Conservation (phyloP, 2,329 filamentous ascomycete species). For the Keithomyces neogunnii region DNA sequence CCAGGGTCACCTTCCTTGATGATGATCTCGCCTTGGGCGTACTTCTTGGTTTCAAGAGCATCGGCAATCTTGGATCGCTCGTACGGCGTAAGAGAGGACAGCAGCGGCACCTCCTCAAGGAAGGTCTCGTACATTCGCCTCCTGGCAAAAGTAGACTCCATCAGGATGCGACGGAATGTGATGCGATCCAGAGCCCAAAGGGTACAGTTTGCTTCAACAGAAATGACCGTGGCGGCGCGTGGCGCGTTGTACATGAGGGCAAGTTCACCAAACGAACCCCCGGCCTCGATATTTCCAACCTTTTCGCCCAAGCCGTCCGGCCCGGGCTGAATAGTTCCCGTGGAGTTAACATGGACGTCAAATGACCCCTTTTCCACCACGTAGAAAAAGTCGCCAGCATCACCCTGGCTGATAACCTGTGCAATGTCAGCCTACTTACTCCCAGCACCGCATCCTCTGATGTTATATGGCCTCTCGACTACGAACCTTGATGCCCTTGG, state of each 20-base stretch:
- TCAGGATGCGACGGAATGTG: slow-evolving; percentile 94
- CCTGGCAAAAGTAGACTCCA: slow-evolving; percentile 95
- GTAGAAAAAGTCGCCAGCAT: slow-evolving; percentile 96
- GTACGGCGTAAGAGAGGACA: slow-evolving; percentile 77
- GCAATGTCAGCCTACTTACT: slow-evolving; percentile 14
- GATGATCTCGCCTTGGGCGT: slow-evolving; percentile 68
- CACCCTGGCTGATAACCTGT: slow-evolving; percentile 90
- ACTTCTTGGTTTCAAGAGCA: slow-evolving; percentile 86
- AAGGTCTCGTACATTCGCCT: slow-evolving; percentile 97
- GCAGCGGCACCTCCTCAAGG: slow-evolving; percentile 83
- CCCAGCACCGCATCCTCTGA: neutral
- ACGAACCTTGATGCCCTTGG: slow-evolving; percentile 66
- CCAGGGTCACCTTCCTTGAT: slow-evolving; percentile 89
- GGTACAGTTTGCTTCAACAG: slow-evolving; percentile 66
- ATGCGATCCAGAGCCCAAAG: slow-evolving; percentile 93
- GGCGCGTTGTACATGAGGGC: slow-evolving; percentile 98
- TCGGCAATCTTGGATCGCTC: slow-evolving; percentile 97
- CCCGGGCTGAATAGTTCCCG: slow-evolving; percentile 70
- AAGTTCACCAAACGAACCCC: slow-evolving; percentile 92
- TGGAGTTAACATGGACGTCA: slow-evolving; percentile 79
- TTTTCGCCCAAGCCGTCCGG: slow-evolving; percentile 73
- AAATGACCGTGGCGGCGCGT: slow-evolving; percentile 87
- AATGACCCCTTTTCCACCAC: slow-evolving; percentile 88
- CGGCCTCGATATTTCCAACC: slow-evolving; percentile 74
- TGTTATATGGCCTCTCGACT: neutral